Evolutionary conservation across 2,329 filamentous ascomycete species (phyloP).

Genomic region (Hypoxylon sp.): DNA sequence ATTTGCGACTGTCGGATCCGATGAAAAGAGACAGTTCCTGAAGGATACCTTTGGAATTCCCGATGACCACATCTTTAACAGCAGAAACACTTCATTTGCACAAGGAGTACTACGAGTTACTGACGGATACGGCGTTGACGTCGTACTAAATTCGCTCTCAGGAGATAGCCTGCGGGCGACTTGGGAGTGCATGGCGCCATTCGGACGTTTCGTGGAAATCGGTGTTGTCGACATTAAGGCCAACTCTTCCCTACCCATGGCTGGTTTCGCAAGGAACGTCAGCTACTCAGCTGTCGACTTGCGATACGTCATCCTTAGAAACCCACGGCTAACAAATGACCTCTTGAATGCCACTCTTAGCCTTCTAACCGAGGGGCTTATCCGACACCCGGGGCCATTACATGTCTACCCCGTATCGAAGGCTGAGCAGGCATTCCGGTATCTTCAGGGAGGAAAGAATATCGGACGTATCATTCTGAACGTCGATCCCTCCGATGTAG

Average conservation of each 20-base stretch:
- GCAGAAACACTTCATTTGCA: slow-evolving; percentile 53
- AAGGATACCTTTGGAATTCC: slow-evolving; percentile 53
- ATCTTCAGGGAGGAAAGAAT: slow-evolving; percentile 47
- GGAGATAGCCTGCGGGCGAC: slow-evolving; percentile 54
- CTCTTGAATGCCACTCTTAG: slow-evolving; percentile 38
- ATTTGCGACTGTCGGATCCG: slow-evolving; percentile 53
- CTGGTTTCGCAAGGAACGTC: slow-evolving; percentile 55
- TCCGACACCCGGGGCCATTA: slow-evolving; percentile 46
- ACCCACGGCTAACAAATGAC: slow-evolving; percentile 32
- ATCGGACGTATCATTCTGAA: slow-evolving; percentile 48
- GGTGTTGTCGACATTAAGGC: slow-evolving; percentile 56
- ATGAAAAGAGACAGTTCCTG: slow-evolving; percentile 55
- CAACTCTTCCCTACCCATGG: slow-evolving; percentile 58
- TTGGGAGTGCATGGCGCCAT: slow-evolving; percentile 57
- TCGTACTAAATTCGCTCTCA: slow-evolving; percentile 55
- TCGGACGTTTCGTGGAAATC: slow-evolving; percentile 58
- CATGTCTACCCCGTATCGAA: slow-evolving; percentile 46
- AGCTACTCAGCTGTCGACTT: slow-evolving; percentile 49
- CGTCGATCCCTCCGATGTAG: slow-evolving; percentile 43
- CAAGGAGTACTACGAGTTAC: slow-evolving; percentile 51
- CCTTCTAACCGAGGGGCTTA: slow-evolving; percentile 37
- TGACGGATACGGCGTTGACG: slow-evolving; percentile 54
- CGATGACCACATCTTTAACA: slow-evolving; percentile 54
- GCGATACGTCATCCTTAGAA: slow-evolving; percentile 38
- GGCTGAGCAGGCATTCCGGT: slow-evolving; percentile 47